These are phyloP conservation scores for Leccinum cinnamomeum DNA, from an alignment of 1,284 basidiomycete species.

Conservation along the genomic window DNA sequence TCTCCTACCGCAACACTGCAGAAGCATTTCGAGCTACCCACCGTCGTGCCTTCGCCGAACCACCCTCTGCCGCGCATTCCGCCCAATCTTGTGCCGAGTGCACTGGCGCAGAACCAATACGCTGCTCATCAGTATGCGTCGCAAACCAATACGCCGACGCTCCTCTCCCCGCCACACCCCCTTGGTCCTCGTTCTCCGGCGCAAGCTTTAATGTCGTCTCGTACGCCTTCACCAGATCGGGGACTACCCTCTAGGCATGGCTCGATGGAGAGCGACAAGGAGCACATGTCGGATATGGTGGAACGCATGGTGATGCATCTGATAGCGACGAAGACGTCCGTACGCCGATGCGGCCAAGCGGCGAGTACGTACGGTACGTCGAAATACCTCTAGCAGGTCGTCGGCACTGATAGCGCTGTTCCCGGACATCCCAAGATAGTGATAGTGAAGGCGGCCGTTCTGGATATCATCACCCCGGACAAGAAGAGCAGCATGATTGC, in stretches of 20 bases:
- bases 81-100: constrained; percentile 24
- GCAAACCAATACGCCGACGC: constrained; percentile 29
- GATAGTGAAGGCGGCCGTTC: constrained; percentile 61
- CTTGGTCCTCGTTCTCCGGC: constrained; percentile 69
- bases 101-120: constrained; percentile 19
- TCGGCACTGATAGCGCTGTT: constrained; percentile 43
- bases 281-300: constrained; percentile 21
- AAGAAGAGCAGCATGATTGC: constrained; percentile 58
- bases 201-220: constrained; percentile 44
- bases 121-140: constrained; percentile 26
- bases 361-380: too few relatives aligned
- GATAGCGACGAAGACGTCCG: constrained; percentile 36
- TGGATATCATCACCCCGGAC: constrained; percentile 80
- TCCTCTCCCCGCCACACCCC: constrained; percentile 62
- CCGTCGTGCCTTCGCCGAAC: constrained; percentile 34
- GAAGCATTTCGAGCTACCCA: constrained; percentile 35
- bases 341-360: constrained; percentile 57
- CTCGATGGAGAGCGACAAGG: constrained; percentile 28
- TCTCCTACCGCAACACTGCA: constrained; percentile 40
- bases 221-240: constrained; percentile 52
- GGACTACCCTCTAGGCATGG: constrained; percentile 20
- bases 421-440: constrained; percentile 69
- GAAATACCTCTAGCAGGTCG: too few relatives aligned
- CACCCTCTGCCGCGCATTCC: constrained; percentile 44
- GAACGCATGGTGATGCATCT: constrained; percentile 24